A percentile compares a stretch with the other conserved stretches of the same genome.
Conservation (phyloP, 106 monocot species). For the Phalaenopsis aphrodite region DNA sequence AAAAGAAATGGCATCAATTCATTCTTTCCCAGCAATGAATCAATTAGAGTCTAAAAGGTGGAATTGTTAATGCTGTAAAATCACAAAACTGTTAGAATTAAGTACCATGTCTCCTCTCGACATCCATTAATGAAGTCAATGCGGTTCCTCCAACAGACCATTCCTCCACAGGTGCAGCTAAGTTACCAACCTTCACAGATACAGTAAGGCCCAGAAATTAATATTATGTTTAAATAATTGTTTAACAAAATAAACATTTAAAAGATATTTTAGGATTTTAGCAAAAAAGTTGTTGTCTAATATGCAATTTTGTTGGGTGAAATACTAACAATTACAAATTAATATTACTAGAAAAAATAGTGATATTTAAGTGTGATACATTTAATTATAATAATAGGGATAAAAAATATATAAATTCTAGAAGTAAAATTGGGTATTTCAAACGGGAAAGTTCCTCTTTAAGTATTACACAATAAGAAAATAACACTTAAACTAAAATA, state of each 20-base stretch:
- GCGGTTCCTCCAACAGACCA: slow-evolving; percentile 98
- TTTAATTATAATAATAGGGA: not conserved
- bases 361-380: not conserved
- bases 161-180: slow-evolving; percentile 84
- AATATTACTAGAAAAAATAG: not conserved
- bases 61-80: not conserved
- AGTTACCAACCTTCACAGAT: slow-evolving; percentile 71
- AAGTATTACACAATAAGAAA: not conserved
- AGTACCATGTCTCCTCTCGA: slow-evolving; percentile 91
- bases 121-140: slow-evolving; percentile 93
- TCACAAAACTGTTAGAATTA: not conserved
- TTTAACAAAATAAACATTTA: not conserved
- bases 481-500: not conserved
- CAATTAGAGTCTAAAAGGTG: not conserved
- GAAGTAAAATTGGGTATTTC: not conserved
- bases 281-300: not conserved
- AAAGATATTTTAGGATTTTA: not conserved
- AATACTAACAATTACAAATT: not conserved
- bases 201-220: not conserved
- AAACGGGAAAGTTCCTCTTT: not conserved
- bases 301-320: not conserved
- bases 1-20: not conserved
- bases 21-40: not conserved
- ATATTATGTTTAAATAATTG: not conserved
- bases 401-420: too few relatives aligned